These are phyloP conservation scores for Rhododendron ovatum DNA, from an alignment of 148 eudicot genomes.

Conservation along the genomic window DNA sequence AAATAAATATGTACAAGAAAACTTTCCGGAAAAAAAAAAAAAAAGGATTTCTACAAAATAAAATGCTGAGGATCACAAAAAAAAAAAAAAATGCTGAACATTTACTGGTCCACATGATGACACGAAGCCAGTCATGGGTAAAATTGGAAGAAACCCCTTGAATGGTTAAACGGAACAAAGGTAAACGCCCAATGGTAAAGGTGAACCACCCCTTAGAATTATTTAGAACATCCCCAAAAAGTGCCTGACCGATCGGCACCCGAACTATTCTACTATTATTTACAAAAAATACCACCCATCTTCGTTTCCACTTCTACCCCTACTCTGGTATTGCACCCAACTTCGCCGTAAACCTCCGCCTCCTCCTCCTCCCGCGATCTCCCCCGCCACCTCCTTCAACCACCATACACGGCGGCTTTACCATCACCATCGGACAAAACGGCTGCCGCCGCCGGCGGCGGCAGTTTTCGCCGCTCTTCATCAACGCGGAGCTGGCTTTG, in stretches of 20 bases:
- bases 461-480: constrained; percentile 38
- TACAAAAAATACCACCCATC: not conserved
- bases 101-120: not conserved
- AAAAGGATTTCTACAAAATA: too few species aligned
- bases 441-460: constrained; percentile 27
- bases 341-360: constrained; percentile 30
- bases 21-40: too few species aligned
- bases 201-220: not conserved
- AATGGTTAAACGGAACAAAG: not conserved
- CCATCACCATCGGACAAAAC: too few species aligned
- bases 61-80: too few species aligned
- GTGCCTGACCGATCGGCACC: not conserved
- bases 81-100: not conserved
- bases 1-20: too few species aligned
- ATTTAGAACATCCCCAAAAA: not conserved
- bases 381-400: constrained; percentile 28
- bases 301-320: not conserved
- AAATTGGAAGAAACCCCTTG: constrained; percentile 5
- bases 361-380: constrained; percentile 26
- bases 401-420: constrained; percentile 17
- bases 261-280: not conserved
- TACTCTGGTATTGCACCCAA: constrained; percentile 67
- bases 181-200: not conserved
- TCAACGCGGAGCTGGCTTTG: constrained; percentile 74
- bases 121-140: not conserved